Evolutionary conservation across 306 rosid species (phyloP), one percentile per base, ranked within the genome.

Genomic region (Bauhinia variegata): DNA sequence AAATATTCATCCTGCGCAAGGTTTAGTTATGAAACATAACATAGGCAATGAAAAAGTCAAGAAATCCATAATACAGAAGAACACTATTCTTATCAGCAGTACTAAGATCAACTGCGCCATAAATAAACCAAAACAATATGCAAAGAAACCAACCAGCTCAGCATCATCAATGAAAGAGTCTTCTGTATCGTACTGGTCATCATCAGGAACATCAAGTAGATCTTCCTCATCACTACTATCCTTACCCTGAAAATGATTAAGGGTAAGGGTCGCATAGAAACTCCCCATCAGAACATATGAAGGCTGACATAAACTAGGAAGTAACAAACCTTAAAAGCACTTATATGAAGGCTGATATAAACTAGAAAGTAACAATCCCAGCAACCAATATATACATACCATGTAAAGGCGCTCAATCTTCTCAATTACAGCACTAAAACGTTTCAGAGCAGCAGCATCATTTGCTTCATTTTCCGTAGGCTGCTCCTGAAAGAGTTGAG

Each of bases 141-240:
- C 7, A 48, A 14, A 68, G 60, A 77, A 41, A 85, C 92, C 72
- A 47, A 93, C 97, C 99, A 93, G 85, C 83, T 93, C 97, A 28
- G 95, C 91, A 70, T 93, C 99, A 38, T 93, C 99, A 60, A 93
- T 93, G 75, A 93, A 93, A 52, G 99, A 93, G 83, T 93, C 99
- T 67, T 93, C 97, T 0, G 99, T 93, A 69, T 93, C 99, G 80
- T 93, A 93, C 65, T 90, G 99, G 86, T 93, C 96, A 53, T 93
- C 99, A 70, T 93, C 96, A 14, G 95, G 97, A 82, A 80, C 71
- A 57, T 89, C 89, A 56, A 53, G 79, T 72, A 67, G 48, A 83
- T 88, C 99, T 70, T 88, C 99, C 17, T 92, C 98, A 30, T 93
- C 99, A 46, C 96, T 88, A 59, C 99, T 93, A 77, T 90, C 97